phyloP scores from a whole-genome alignment of 129 eudicot genomes.

The carrot (Daucus carota) region DH1_v3.0 NC_030383.2:16801501-16802000 shows the following conservation, averaged over 20 bases:
- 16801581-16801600: slow-evolving; percentile 16
- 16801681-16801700: slow-evolving; percentile 10
- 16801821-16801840: slow-evolving; percentile 6
- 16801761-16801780: slow-evolving; percentile 8
- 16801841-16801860: slow-evolving; percentile 15
- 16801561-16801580: slow-evolving; percentile 18
- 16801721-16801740: slow-evolving; percentile 1
- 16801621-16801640: slow-evolving; percentile 5
- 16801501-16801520: neutral
- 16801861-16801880: slow-evolving; percentile 2
- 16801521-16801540: slow-evolving; percentile 8
- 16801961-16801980: slow-evolving; percentile 12
- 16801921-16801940: slow-evolving; percentile 3
- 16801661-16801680: neutral
- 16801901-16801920: neutral
- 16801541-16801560: slow-evolving; percentile 21
- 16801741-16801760: slow-evolving; percentile 6
- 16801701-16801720: slow-evolving; percentile 2
- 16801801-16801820: slow-evolving; percentile 8
- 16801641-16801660: neutral
- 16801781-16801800: slow-evolving; percentile 12
- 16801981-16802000: slow-evolving; percentile 7
- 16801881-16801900: neutral
- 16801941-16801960: slow-evolving; percentile 13
- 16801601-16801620: neutral